Evolutionary conservation across 225 moss, liverwort and hornwort species (phyloP).

Genomic region (Pseudoscleropodium purum): DNA sequence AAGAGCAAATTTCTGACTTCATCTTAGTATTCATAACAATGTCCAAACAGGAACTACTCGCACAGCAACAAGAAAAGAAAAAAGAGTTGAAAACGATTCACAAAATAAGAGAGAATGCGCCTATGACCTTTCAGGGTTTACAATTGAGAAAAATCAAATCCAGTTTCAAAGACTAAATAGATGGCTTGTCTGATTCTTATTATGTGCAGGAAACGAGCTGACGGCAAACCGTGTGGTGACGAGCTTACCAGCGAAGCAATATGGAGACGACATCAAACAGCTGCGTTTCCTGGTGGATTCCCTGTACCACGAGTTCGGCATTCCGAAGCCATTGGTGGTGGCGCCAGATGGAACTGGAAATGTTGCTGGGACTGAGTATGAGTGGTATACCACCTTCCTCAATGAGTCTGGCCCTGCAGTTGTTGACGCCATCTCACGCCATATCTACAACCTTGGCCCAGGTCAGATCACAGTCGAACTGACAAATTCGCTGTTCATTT

Average conservation of each 20-base stretch:
- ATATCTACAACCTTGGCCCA: constrained; percentile 90
- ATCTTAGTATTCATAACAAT: neutral
- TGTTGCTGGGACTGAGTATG: constrained; percentile 22
- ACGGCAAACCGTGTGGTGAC: constrained; percentile 27
- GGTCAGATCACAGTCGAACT: constrained; percentile 18
- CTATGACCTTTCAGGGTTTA: neutral
- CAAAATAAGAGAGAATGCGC: neutral
- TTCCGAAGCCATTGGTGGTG: constrained; percentile 38
- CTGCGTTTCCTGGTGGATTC: constrained; percentile 43
- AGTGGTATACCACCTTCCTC: constrained; percentile 41
- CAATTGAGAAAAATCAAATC: neutral
- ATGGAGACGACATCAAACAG: constrained; percentile 42
- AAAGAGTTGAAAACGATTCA: neutral
- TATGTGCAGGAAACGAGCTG: constrained; percentile 66
- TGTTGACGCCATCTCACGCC: constrained; percentile 60
- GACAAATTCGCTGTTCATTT: neutral
- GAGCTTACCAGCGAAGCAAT: constrained; percentile 35
- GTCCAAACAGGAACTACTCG: neutral
- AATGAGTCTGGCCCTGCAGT: constrained; percentile 49
- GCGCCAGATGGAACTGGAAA: constrained; percentile 49
- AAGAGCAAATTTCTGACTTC: neutral
- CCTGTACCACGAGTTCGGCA: constrained; percentile 11
- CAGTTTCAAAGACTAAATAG: neutral
- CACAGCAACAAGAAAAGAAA: neutral
- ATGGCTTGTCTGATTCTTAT: neutral